These are phyloP conservation scores for Gossypium davidsonii DNA, from an alignment of 441 rosid species.

Conservation along the genomic window DNA sequence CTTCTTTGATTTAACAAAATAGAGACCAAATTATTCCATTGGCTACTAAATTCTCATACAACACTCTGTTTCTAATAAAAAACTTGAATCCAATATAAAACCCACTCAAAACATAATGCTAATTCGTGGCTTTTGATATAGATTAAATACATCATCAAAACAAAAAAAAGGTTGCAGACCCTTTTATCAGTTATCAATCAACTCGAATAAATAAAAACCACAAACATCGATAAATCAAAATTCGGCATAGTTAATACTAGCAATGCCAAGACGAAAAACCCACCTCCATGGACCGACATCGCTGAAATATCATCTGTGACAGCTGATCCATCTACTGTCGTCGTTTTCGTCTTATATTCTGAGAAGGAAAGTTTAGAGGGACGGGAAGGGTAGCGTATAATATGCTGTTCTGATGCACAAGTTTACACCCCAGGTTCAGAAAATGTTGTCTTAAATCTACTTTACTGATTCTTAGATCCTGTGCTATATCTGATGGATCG, in stretches of 20 bases:
- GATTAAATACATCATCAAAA: background rate
- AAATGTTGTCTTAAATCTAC: conserved; percentile 44
- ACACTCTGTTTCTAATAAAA: too few species aligned
- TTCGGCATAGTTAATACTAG: background rate
- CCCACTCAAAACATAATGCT: too few species aligned
- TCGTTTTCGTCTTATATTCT: background rate
- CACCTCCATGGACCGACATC: background rate
- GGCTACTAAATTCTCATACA: too few species aligned
- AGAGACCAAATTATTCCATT: too few species aligned
- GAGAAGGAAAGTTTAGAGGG: conserved; percentile 57
- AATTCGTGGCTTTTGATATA: too few species aligned
- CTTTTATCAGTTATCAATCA: background rate
- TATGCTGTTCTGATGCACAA: conserved; percentile 24
- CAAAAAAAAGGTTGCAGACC: background rate
- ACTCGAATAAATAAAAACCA: background rate
- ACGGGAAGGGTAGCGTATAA: conserved; percentile 44
- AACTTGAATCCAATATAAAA: too few species aligned
- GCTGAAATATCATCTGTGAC: background rate
- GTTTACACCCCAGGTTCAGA: conserved; percentile 66
- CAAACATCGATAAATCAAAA: background rate
- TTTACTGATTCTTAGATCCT: conserved; percentile 53
- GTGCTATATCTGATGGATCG: conserved; percentile 56
- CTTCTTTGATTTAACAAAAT: too few species aligned
- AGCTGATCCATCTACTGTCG: background rate
- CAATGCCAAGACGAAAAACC: background rate